These are phyloP conservation scores for Phytopythium chamaehyphon DNA, from an alignment of 352 stramenopile species.

Conservation along the genomic window DNA sequence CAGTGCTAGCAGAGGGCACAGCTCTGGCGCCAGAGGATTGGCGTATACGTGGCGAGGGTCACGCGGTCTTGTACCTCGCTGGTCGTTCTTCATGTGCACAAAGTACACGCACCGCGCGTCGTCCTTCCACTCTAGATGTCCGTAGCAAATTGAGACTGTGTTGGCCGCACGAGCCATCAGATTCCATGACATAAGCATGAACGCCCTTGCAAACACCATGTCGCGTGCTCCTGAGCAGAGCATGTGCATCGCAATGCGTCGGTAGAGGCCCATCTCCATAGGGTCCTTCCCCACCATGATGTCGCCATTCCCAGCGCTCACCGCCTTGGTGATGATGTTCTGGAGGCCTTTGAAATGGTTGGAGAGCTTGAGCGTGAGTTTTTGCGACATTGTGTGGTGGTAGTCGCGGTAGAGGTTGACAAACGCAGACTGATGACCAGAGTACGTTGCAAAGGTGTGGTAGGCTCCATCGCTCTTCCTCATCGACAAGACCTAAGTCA, in stretches of 20 bases:
- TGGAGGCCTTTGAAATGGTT: too few species aligned
- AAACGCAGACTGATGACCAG: too few species aligned
- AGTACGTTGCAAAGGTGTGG: too few species aligned
- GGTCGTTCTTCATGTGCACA: conserved; percentile 20
- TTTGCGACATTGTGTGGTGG: too few species aligned
- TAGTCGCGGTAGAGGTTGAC: too few species aligned
- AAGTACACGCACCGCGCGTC: conserved; percentile 7
- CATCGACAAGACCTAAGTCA: too few species aligned
- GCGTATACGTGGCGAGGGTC: conserved; percentile 13
- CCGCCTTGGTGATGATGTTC: too few species aligned
- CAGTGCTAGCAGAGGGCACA: conserved; percentile 17
- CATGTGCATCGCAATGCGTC: background rate
- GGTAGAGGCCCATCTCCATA: background rate
- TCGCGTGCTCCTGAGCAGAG: background rate
- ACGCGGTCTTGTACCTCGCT: conserved; percentile 1
- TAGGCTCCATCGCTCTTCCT: too few species aligned
- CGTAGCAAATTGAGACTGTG: background rate
- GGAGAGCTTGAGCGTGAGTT: too few species aligned
- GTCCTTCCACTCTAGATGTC: background rate
- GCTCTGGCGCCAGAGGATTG: conserved; percentile 12
- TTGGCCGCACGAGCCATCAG: background rate
- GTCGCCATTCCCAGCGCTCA: too few species aligned
- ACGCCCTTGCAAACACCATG: background rate
- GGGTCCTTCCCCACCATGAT: background rate
- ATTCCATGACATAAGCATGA: background rate